Conservation (phyloP, 2,329 filamentous ascomycete species). For the Phyllosticta citriasiana region DNA sequence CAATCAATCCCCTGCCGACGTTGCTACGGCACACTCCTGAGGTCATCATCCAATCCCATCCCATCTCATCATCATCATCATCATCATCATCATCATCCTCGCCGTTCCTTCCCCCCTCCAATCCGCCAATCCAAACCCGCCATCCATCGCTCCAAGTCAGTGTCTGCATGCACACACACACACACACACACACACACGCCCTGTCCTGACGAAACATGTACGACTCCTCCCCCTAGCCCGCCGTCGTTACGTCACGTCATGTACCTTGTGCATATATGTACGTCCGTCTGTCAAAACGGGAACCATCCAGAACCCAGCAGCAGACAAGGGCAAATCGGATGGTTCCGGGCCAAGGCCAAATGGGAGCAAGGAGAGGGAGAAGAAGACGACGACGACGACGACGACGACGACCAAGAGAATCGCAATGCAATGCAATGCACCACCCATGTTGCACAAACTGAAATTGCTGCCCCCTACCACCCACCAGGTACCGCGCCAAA, state of each 20-base stretch:
- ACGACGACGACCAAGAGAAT: too few relatives aligned
- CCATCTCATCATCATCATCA: too few relatives aligned
- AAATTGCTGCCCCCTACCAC: neutral
- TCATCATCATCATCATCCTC: too few relatives aligned
- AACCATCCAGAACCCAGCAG: neutral
- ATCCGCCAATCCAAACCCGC: too few relatives aligned
- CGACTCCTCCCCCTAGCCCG: neutral
- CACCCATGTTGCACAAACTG: neutral
- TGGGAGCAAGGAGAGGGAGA: neutral
- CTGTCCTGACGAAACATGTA: neutral
- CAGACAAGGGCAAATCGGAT: neutral
- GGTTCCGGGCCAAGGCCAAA: neutral
- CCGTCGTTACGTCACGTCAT: neutral
- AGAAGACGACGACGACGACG: too few relatives aligned
- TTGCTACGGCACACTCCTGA: neutral
- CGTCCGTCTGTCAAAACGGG: neutral
- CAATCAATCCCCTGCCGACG: neutral
- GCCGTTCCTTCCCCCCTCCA: too few relatives aligned
- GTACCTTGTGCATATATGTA: neutral
- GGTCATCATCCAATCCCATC: too few relatives aligned
- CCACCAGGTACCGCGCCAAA: neutral
- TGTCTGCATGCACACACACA: neutral
- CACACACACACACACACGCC: neutral
- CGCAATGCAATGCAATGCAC: neutral
- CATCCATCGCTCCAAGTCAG: neutral